phyloP scores from a whole-genome alignment of 352 stramenopile species.

The Phytophthora boehmeriae region DNA sequence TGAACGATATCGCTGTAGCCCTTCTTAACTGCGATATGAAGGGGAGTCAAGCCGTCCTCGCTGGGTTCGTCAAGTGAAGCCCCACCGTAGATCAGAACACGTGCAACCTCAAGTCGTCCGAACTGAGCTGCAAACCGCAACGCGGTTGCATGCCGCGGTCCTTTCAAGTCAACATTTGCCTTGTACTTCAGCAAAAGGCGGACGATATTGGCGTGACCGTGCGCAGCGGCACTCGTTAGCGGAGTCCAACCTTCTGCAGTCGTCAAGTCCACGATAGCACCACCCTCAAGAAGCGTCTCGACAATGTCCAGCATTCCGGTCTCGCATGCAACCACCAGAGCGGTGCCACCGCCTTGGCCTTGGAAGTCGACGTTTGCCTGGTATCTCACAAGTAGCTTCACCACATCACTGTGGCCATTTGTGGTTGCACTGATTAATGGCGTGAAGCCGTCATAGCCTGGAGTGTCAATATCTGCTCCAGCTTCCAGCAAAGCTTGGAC shows the following conservation, averaged over 20 bases:
- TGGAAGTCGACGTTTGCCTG: constrained; percentile 11
- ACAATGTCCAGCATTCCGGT: constrained; percentile 1
- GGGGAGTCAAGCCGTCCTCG: constrained; percentile 10
- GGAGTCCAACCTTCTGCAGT: constrained; percentile 12
- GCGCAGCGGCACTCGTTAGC: constrained; percentile 5
- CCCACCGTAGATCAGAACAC: constrained; percentile 4
- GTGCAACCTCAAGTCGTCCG: constrained; percentile 5
- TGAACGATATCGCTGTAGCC: constrained; percentile 13
- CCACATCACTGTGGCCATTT: constrained; percentile 1
- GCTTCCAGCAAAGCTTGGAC: constrained; percentile 5
- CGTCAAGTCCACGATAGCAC: constrained; percentile 9
- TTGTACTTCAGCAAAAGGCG: constrained; percentile 7
- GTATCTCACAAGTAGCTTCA: constrained; percentile 13
- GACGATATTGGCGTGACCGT: constrained; percentile 7
- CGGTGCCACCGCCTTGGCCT: not conserved
- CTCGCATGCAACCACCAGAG: constrained; percentile 10
- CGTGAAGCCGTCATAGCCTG: constrained; percentile 7
- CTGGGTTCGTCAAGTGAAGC: constrained; percentile 11
- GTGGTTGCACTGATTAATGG: constrained; percentile 8
- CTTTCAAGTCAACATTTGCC: constrained; percentile 8
- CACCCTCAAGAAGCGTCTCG: constrained; percentile 4
- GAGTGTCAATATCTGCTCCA: constrained; percentile 3
- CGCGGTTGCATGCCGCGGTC: constrained; percentile 8
- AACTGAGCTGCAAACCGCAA: constrained; percentile 10
- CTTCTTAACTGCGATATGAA: constrained; percentile 12